Evolutionary conservation across 306 rosid species (phyloP).

Genomic region (Vigna nakashimae): DNA sequence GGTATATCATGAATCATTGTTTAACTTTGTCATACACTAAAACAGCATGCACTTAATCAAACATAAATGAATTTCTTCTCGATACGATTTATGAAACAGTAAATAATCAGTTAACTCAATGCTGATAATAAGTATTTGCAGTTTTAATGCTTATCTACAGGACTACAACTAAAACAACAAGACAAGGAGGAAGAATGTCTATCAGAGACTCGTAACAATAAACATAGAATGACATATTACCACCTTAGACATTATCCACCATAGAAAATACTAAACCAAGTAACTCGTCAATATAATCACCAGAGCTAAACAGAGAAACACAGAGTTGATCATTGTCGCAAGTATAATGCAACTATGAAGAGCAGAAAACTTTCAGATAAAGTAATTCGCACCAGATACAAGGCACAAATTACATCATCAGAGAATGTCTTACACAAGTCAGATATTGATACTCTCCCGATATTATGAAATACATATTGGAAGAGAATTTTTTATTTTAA

Average conservation of each 20-base stretch:
- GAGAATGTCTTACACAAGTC: too few species aligned
- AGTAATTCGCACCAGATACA: background rate
- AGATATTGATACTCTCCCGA: too few species aligned
- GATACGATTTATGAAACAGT: background rate
- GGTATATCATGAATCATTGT: too few species aligned
- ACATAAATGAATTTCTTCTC: slow-evolving; percentile 14
- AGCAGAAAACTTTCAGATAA: background rate
- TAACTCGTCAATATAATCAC: slow-evolving; percentile 30
- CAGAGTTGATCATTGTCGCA: background rate
- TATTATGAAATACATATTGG: too few species aligned
- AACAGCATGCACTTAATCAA: background rate
- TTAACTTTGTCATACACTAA: too few species aligned
- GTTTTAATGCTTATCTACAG: background rate
- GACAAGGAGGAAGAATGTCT: background rate
- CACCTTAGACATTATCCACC: background rate
- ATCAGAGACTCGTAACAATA: slow-evolving; percentile 3
- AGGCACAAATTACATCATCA: background rate
- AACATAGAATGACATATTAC: slow-evolving; percentile 4
- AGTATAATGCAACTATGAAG: background rate
- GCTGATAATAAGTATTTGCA: background rate
- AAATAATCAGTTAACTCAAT: background rate
- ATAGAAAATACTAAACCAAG: slow-evolving; percentile 11
- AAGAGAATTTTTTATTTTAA: too few species aligned
- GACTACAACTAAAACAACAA: slow-evolving; percentile 22
- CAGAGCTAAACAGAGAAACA: slow-evolving; percentile 28